Conservation (phyloP, 2,329 filamentous ascomycete genomes). For the Cladosporium phlei region DNA sequence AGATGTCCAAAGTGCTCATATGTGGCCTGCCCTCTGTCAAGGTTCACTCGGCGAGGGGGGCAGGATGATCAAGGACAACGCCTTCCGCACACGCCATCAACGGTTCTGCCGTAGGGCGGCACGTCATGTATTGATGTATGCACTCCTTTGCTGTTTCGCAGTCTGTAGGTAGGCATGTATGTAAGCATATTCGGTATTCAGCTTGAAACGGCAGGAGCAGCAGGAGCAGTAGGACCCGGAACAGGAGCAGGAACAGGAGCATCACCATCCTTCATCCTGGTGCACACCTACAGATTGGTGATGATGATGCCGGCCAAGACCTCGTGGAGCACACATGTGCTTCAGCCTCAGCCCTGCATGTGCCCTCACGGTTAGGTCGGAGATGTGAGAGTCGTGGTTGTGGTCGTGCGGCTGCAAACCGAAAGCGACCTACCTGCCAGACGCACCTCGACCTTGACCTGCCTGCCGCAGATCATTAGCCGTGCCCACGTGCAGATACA, state of each 20-base stretch:
- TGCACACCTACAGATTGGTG: too few relatives aligned
- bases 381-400: too few relatives aligned
- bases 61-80: slow-evolving; percentile 12
- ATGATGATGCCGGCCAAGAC: slow-evolving; percentile 6
- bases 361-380: slow-evolving; percentile 1
- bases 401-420: slow-evolving; percentile 2
- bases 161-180: too few relatives aligned
- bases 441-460: not conserved
- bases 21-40: not conserved
- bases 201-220: too few relatives aligned
- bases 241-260: too few relatives aligned
- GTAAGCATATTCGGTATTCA: too few relatives aligned
- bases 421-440: slow-evolving; percentile 10
- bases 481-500: slow-evolving; percentile 8
- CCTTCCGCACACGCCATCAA: slow-evolving; percentile 9
- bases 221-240: too few relatives aligned
- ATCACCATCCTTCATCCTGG: too few relatives aligned
- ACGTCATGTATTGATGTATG: not conserved
- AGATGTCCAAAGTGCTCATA: too few relatives aligned
- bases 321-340: slow-evolving; percentile 11
- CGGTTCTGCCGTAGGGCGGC: slow-evolving; percentile 4
- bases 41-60: not conserved
- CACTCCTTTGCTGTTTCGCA: too few relatives aligned
- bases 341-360: slow-evolving; percentile 14
- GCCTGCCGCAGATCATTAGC: slow-evolving; percentile 5